Evolutionary conservation across 306 rosid genomes (phyloP).

Genomic region (Casuarina cunninghamiana): DNA sequence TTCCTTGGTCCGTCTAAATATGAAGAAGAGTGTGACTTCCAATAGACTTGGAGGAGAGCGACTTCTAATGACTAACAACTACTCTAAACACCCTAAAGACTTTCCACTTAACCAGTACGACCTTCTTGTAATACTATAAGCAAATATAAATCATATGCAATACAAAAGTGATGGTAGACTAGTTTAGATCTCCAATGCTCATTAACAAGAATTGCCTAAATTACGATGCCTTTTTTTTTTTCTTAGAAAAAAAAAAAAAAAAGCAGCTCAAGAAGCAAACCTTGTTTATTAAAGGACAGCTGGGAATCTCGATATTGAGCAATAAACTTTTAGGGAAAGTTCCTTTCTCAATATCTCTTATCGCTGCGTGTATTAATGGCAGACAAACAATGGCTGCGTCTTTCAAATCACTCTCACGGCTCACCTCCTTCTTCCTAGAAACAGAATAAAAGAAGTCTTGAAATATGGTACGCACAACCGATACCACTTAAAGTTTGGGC

Average conservation of each 20-base stretch:
- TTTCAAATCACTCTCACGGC: slow-evolving; percentile 47
- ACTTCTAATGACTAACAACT: neutral
- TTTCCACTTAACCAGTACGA: neutral
- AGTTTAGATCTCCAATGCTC: neutral
- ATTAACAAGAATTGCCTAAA: neutral
- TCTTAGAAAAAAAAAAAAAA: neutral
- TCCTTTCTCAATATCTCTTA: slow-evolving; percentile 40
- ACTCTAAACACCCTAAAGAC: neutral
- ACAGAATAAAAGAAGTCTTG: neutral
- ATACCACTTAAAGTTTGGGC: neutral
- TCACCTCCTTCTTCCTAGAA: slow-evolving; percentile 44
- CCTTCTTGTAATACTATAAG: neutral
- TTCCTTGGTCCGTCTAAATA: neutral
- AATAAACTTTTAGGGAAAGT: slow-evolving; percentile 52
- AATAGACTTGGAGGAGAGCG: neutral
- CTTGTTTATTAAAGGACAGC: slow-evolving; percentile 46
- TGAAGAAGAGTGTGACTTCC: neutral
- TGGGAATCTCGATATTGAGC: slow-evolving; percentile 54
- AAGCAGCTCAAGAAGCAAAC: slow-evolving; percentile 30
- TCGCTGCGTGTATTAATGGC: slow-evolving; percentile 44
- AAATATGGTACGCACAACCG: neutral
- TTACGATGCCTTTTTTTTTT: neutral
- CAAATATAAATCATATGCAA: neutral
- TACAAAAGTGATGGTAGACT: neutral
- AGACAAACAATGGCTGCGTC: slow-evolving; percentile 43